These are phyloP conservation scores for Mycena polygramma DNA, from an alignment of 768 basidiomycete genomes.

Conservation along the genomic window DNA sequence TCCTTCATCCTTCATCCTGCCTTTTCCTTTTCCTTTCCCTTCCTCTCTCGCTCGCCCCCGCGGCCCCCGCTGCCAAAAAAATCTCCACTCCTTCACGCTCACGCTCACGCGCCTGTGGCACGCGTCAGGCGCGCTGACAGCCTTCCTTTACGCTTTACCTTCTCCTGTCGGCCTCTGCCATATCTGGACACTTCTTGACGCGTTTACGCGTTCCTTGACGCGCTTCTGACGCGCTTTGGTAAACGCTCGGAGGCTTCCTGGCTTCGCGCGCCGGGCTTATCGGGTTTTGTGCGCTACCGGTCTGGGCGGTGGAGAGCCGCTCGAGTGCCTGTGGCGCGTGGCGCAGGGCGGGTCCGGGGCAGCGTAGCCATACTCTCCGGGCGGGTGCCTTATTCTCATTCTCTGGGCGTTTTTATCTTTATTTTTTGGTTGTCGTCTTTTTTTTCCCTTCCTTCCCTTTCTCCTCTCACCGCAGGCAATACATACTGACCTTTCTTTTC, in stretches of 20 bases:
- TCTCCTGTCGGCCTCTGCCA: constrained; percentile 11
- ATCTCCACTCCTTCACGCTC: too few relatives aligned
- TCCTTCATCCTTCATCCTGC: background rate
- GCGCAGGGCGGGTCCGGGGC: too few relatives aligned
- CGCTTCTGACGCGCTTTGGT: background rate
- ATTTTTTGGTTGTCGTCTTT: background rate
- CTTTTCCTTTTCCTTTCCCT: background rate
- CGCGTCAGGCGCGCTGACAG: constrained; percentile 3
- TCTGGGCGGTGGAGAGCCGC: too few relatives aligned
- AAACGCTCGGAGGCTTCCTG: too few relatives aligned
- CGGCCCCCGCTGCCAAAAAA: too few relatives aligned
- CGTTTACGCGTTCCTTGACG: background rate
- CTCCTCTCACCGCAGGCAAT: too few relatives aligned
- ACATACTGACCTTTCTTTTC: background rate
- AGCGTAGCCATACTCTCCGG: too few relatives aligned
- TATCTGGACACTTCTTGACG: constrained; percentile 2
- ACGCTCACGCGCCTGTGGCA: constrained; percentile 2
- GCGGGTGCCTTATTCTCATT: too few relatives aligned
- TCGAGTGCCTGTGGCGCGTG: too few relatives aligned
- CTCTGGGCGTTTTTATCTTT: too few relatives aligned
- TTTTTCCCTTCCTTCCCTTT: background rate
- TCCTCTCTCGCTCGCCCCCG: background rate
- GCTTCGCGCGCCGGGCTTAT: background rate
- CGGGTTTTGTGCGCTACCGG: background rate
- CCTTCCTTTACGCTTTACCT: constrained; percentile 2